phyloP scores from a whole-genome alignment of 2,329 filamentous ascomycete genomes.

The Cladosporium sphaerospermum region DNA sequence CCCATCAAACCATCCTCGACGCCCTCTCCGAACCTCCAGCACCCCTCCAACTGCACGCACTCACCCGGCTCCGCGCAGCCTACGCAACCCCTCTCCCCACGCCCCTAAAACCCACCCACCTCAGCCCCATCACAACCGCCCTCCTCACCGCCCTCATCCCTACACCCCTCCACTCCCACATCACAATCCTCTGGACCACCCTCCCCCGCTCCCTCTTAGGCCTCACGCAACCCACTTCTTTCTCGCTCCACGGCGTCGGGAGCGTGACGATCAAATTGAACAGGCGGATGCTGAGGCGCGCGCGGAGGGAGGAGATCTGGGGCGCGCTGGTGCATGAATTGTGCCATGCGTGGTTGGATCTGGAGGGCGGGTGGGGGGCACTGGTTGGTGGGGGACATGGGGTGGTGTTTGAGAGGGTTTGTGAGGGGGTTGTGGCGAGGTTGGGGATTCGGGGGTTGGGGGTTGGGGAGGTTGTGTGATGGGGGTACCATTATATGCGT shows the following conservation, averaged over 20 bases:
- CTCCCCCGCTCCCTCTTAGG: background rate
- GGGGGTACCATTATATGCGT: too few species aligned
- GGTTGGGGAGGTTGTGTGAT: background rate
- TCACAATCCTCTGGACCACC: background rate
- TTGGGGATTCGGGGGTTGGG: background rate
- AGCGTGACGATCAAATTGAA: background rate
- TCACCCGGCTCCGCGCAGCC: background rate
- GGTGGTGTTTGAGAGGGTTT: background rate
- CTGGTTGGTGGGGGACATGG: background rate
- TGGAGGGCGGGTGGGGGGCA: background rate
- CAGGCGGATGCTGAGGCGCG: background rate
- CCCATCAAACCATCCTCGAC: background rate
- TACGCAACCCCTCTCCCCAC: background rate
- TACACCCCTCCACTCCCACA: background rate
- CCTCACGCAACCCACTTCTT: background rate
- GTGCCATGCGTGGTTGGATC: slow-evolving; percentile 16
- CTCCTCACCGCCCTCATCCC: background rate
- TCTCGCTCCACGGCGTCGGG: background rate
- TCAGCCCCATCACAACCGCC: background rate
- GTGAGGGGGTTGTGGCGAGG: background rate
- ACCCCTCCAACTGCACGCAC: background rate
- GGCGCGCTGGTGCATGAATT: slow-evolving; percentile 18
- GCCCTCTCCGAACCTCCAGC: background rate
- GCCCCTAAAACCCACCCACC: background rate
- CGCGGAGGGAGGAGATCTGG: background rate